Conservation (phyloP, 1,139 yeast species). For the Protomyces arabidopsidicola region DNA sequence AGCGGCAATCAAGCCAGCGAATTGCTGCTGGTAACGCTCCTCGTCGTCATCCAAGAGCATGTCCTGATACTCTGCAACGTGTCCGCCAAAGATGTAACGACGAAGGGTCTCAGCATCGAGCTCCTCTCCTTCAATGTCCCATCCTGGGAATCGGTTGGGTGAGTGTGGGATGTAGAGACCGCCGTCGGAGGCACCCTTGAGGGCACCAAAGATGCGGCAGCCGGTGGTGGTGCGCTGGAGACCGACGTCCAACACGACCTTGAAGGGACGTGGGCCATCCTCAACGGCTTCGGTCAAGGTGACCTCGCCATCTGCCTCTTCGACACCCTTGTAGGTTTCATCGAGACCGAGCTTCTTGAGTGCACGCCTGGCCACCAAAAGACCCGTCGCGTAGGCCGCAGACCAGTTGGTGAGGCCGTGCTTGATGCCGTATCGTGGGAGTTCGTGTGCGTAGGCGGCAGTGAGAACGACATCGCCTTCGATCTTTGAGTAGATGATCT, state of each 20-base stretch:
- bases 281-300: constrained; percentile 90
- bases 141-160: constrained; percentile 99
- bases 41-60: constrained; percentile 99
- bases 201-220: constrained; percentile 98
- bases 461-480: constrained; percentile 94
- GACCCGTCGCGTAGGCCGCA: constrained; percentile 99
- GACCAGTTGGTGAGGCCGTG: constrained; percentile 99
- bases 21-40: constrained; percentile 95
- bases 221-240: constrained; percentile 99
- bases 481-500: constrained; percentile 92
- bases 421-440: constrained; percentile 94
- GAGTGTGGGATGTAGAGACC: constrained; percentile 99
- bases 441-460: constrained; percentile 98
- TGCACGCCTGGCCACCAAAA: constrained; percentile 98
- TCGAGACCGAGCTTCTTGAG: constrained; percentile 96
- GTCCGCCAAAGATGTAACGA: constrained; percentile 99
- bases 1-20: constrained; percentile 95
- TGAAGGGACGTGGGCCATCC: constrained; percentile 99
- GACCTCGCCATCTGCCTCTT: constrained; percentile 99
- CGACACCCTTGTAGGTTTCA: constrained; percentile 97
- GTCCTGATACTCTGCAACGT: constrained; percentile 99
- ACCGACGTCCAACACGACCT: constrained; percentile 99
- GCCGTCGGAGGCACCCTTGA: constrained; percentile 99
- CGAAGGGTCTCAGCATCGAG: constrained; percentile 96
- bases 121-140: constrained; percentile 98